These are phyloP conservation scores for Nevesoporus exiguus DNA, from an alignment of 768 basidiomycete genomes.

Conservation along the genomic window DNA sequence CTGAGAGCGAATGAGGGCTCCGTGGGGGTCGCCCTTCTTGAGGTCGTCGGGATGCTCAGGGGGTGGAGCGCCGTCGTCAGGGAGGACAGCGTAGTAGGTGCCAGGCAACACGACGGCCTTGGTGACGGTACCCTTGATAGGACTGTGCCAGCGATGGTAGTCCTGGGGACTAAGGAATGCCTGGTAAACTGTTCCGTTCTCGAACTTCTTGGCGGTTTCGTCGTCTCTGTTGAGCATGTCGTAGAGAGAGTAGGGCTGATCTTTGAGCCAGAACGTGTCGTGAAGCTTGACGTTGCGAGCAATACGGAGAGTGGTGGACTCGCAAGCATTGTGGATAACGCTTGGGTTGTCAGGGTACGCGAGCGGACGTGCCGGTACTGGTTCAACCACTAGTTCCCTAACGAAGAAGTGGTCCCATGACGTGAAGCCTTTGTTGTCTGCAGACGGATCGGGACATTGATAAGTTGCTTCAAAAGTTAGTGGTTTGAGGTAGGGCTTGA, in stretches of 20 bases:
- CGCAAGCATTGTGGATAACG: constrained; percentile 42
- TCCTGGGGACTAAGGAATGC: constrained; percentile 50
- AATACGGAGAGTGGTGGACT: constrained; percentile 41
- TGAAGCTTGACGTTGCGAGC: constrained; percentile 35
- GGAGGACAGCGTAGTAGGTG: constrained; percentile 11
- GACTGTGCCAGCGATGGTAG: constrained; percentile 63
- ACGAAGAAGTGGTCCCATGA: constrained; percentile 1
- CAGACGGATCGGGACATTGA: background rate
- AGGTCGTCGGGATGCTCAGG: background rate
- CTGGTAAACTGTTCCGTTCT: constrained; percentile 47
- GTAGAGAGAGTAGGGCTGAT: constrained; percentile 51
- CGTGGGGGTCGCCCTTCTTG: background rate
- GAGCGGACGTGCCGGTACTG: background rate
- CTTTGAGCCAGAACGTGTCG: constrained; percentile 61
- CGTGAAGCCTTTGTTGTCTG: background rate
- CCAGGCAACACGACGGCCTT: constrained; percentile 30
- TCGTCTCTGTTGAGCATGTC: constrained; percentile 43
- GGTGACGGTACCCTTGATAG: constrained; percentile 43
- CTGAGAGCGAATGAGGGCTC: constrained; percentile 1
- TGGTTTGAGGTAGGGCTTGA: background rate
- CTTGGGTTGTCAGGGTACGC: background rate
- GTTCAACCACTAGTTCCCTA: background rate
- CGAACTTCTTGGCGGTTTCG: constrained; percentile 36
- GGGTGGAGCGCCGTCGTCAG: constrained; percentile 3
- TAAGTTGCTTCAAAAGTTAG: background rate